Evolutionary conservation across 306 rosid genomes (phyloP), one percentile per base, ranked within the genome.

Genomic region (Trifolium fragiferum): DNA sequence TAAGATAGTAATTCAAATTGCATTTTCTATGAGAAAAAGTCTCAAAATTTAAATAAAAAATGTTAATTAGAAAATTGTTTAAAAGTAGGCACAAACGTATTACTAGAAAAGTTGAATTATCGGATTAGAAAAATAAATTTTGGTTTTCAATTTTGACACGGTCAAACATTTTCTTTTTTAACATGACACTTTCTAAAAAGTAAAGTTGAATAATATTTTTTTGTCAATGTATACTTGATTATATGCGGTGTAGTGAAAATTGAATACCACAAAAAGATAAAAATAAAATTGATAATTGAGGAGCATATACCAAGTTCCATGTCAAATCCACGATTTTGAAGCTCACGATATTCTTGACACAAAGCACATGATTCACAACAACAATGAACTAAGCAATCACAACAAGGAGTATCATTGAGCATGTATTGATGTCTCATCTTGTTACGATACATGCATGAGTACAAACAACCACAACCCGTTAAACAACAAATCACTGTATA

Each of bases 291-390:
- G 43, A 38, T 38, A 8, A 38, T 38, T 9, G 44, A 41, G 11
- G 4, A 37, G 41, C 41, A 37, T 37, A 25, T 58, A 59, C 96
- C 92, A 20, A 85, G 66, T 18, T 44, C 0, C 95, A 93, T 76
- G 89, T 90, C 70, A 25, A 70, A 90, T 7, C 97, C 96, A 6
- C 82, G 90, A 61, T 47, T 70, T n/a, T 87, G 2, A 16, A 93
- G 97, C 82, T 90, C 97, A 4, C 97, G 93, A 20, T 87, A 89
- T 74, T 89, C 93, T 73, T 90, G 97, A 61, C 92, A 89, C 50
- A 93, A 19, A 5, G 98, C 90, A 18, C 97, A 93, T 10, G 1
- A 1, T 79, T 82, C 91, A 44, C 97, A 93, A 75, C 46, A 89
- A 25, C 70, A 90, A 38, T 90, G 98, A 47, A 78, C 53, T 19